Base-by-base conservation (phyloP, 495 filamentous ascomycete genomes). In the Opeltia flavorubescens region DNA sequence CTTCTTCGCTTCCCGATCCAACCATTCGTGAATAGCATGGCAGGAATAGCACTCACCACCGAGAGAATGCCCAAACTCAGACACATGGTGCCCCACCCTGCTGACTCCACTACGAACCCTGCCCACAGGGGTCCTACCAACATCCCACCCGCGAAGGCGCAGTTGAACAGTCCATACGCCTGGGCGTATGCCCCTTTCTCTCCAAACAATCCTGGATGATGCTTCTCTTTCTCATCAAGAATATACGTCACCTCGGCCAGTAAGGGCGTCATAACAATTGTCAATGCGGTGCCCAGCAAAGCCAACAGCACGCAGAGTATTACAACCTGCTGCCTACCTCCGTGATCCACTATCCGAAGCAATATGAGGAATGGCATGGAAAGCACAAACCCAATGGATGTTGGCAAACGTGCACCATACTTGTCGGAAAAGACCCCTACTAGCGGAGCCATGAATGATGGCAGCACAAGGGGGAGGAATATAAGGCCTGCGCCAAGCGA, bases 231-330 rank as follows among this genome's bases (percentile, higher is more conserved):
- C 4, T 66, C 69, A 21, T 73, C 62, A 6, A 84, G 77, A 4
- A 80, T 67, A 27, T 80, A 77, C 36, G 68, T 66, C 24, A 78
- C 67, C 55, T 89, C 86, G 0, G 81, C 82, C 66, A 86, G 74
- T 12, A 87, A 58, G 0, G 83, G 75, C 2, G 80, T 70, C 47
- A 80, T 70, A 1, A 73, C 63, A 5, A 81, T 56, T 0, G 74
- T 68, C 0, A 86, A 46, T 2, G 68, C 64, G 3, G 74, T 26
- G 0, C 86, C 86, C 2, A 83, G 54, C 0, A 84, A 53, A 0
- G 64, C 64, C n/a, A 93, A 66, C n/a, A 89, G 56, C 1, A 74
- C 77, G 49, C 80, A 85, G 3, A 89, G 63, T 0, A 89, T 55
- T 1, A 83, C 67, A 53, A 86, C 83, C 48, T 88, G 69, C 2